Percentiles rank a stretch among this genome's conserved stretches.
phyloP scores from a whole-genome alignment of 495 filamentous ascomycete genomes.

The Rostrohypoxylon terebratum region DNA sequence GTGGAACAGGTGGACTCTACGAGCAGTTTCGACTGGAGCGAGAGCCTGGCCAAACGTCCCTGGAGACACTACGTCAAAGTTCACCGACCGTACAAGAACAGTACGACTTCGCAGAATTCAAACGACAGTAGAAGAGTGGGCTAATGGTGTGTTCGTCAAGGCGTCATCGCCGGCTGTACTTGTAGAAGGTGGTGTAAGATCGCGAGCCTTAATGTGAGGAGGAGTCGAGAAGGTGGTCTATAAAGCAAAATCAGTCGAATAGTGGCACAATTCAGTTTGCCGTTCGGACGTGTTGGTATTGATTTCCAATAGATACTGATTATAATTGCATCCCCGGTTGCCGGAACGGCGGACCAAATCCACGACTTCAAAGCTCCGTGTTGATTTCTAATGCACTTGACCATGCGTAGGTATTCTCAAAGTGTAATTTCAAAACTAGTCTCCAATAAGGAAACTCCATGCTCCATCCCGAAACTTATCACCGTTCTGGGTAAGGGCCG shows the following conservation, averaged over 20 bases:
- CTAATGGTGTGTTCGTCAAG: background rate
- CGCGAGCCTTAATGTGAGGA: no score
- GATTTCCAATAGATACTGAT: background rate
- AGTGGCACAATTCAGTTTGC: background rate
- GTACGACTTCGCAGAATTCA: conserved; percentile 8
- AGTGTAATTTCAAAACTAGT: background rate
- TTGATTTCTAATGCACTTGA: background rate
- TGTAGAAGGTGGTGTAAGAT: background rate
- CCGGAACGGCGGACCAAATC: background rate
- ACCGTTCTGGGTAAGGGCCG: conserved; percentile 10
- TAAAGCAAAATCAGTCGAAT: background rate
- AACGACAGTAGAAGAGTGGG: conserved; percentile 11
- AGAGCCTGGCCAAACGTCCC: conserved; percentile 46
- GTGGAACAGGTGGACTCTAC: conserved; percentile 51
- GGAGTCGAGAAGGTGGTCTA: no score
- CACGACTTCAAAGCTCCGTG: background rate
- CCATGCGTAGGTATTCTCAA: background rate
- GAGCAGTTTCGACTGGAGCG: conserved; percentile 60
- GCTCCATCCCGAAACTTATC: background rate
- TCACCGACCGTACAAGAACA: conserved; percentile 44
- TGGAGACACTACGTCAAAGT: conserved; percentile 31
- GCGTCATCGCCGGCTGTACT: background rate
- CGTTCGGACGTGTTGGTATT: background rate
- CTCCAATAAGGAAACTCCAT: background rate
- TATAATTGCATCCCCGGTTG: background rate